These are phyloP conservation scores for Phytophthora sansomeana DNA, from an alignment of 352 stramenopile genomes.

Conservation along the genomic window DNA sequence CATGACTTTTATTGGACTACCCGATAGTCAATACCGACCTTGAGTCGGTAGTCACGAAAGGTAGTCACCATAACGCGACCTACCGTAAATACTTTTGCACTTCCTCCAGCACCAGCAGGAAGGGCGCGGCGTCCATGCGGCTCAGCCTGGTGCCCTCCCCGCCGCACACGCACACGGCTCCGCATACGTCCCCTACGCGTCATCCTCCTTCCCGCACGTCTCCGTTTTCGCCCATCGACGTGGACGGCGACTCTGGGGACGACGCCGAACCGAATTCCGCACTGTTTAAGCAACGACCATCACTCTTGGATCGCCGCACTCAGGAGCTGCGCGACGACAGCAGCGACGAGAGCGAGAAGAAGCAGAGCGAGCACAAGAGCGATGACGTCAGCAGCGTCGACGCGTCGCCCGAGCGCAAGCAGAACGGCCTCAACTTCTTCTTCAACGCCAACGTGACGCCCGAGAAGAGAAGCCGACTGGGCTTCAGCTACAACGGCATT, in stretches of 20 bases:
- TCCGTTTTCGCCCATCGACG: constrained; percentile 34
- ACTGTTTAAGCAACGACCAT: constrained; percentile 24
- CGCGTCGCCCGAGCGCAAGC: background rate
- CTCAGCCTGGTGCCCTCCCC: constrained; percentile 24
- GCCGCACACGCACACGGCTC: constrained; percentile 13
- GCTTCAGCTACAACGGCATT: background rate
- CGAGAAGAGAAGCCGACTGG: constrained; percentile 3
- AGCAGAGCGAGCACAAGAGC: constrained; percentile 21
- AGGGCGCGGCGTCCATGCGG: constrained; percentile 26
- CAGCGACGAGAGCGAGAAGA: constrained; percentile 32
- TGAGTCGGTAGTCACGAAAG: too few relatives aligned
- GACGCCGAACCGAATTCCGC: constrained; percentile 18
- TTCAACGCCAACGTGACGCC: constrained; percentile 18
- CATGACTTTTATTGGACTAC: constrained; percentile 12
- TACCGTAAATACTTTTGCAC: background rate
- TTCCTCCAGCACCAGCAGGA: background rate
- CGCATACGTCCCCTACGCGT: background rate
- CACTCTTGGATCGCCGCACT: constrained; percentile 19
- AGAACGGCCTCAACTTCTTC: constrained; percentile 38
- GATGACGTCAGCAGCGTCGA: constrained; percentile 4
- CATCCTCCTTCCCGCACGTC: constrained; percentile 8
- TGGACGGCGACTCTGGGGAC: constrained; percentile 35
- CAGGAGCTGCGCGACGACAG: constrained; percentile 11
- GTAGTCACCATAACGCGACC: too few relatives aligned
- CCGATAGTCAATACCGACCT: too few relatives aligned